Evolutionary conservation across 1,139 yeast species (phyloP).

Genomic region (Suhomyces guaymorum): DNA sequence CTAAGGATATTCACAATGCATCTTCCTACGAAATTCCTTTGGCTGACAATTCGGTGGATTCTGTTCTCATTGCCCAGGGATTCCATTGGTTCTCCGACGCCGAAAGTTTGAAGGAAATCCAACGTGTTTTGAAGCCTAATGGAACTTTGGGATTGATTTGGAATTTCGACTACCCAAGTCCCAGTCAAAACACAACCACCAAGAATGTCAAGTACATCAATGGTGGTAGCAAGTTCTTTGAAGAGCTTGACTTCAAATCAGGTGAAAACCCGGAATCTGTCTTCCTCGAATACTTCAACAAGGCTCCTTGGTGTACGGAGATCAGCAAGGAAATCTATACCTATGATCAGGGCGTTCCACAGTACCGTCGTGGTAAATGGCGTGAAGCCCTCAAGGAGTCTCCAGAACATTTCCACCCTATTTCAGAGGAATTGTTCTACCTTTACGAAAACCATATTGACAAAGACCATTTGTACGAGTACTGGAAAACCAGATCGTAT

Average conservation of each 20-base stretch:
- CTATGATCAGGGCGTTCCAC: conserved; percentile 51
- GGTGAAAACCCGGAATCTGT: conserved; percentile 9
- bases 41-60: conserved; percentile 48
- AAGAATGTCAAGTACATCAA: conserved; percentile 12
- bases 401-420: conserved; percentile 25
- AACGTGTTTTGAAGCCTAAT: conserved; percentile 49
- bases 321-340: conserved; percentile 29
- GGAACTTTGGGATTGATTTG: conserved; percentile 60
- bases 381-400: conserved; percentile 35
- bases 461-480: conserved; percentile 42
- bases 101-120: conserved; percentile 50
- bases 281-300: conserved; percentile 15
- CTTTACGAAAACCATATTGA: conserved; percentile 33
- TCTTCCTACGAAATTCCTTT: conserved; percentile 54
- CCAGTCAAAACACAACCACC: conserved; percentile 9
- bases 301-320: conserved; percentile 29
- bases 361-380: conserved; percentile 58
- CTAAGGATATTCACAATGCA: conserved; percentile 31
- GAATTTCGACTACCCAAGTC: conserved; percentile 53
- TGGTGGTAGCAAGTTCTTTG: conserved; percentile 13
- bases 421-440: conserved; percentile 33
- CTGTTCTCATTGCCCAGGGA: conserved; percentile 62
- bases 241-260: conserved; percentile 5
- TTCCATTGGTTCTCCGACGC: conserved; percentile 68
- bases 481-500: conserved; percentile 62